These are phyloP conservation scores for Gracilaria gracilis DNA, from an alignment of 23 red algal species.

Conservation along the genomic window DNA sequence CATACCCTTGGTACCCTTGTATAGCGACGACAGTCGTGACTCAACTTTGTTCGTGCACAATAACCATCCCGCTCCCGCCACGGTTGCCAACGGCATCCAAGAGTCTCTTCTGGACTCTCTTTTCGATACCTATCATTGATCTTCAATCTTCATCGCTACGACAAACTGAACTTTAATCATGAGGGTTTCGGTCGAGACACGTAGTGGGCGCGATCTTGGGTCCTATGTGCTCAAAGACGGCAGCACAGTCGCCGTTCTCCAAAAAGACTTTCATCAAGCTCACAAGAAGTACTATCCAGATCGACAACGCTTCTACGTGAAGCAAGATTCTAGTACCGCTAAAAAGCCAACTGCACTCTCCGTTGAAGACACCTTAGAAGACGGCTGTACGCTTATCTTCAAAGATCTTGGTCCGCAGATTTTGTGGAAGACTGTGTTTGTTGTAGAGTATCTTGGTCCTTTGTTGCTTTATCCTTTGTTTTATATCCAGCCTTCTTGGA, in stretches of 20 bases:
- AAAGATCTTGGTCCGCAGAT: slow-evolving; percentile 96
- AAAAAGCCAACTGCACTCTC: slow-evolving; percentile 30
- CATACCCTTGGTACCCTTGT: too few relatives aligned
- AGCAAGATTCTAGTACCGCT: slow-evolving; percentile 8
- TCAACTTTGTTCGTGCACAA: too few relatives aligned
- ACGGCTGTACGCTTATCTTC: slow-evolving; percentile 68
- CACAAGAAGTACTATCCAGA: slow-evolving; percentile 55
- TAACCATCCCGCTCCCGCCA: too few relatives aligned
- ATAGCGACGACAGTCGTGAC: too few relatives aligned
- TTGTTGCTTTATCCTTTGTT: slow-evolving; percentile 88
- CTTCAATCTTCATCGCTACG: not conserved
- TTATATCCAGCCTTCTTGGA: slow-evolving; percentile 59
- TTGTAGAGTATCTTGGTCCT: slow-evolving; percentile 94
- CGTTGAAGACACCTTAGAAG: slow-evolving; percentile 26
- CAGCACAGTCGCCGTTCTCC: slow-evolving; percentile 17
- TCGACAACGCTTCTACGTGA: slow-evolving; percentile 69
- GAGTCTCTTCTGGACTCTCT: too few relatives aligned
- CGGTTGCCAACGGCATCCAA: not conserved
- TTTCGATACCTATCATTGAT: not conserved
- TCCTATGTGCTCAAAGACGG: slow-evolving; percentile 33
- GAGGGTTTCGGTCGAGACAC: slow-evolving; percentile 53
- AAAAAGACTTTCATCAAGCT: slow-evolving; percentile 44
- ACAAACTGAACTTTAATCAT: not conserved
- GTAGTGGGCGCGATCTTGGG: slow-evolving; percentile 49
- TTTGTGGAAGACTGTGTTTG: slow-evolving; percentile 90